Evolutionary conservation across 208 protist species (phyloP).

Genomic region (Angomonas ambiguus): DNA sequence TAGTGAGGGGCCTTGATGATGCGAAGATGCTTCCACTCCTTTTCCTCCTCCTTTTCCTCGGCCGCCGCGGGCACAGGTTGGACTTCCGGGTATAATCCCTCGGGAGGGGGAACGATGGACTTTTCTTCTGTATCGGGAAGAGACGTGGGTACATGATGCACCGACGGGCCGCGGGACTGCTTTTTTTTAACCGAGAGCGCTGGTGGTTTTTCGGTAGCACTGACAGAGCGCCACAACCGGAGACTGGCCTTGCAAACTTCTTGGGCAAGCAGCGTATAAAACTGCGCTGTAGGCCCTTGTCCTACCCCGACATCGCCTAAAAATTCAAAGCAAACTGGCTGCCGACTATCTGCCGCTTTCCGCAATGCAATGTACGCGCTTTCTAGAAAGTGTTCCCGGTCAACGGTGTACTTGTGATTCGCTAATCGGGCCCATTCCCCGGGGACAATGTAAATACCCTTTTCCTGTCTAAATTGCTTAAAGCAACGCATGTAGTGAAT

Average conservation of each 20-base stretch:
- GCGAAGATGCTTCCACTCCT: constrained; percentile 18
- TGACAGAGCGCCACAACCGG: constrained; percentile 39
- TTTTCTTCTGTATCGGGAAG: not conserved
- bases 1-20: not conserved
- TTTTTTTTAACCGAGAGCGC: not conserved
- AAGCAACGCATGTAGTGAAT: constrained; percentile 53
- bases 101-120: constrained; percentile 20
- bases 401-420: constrained; percentile 83
- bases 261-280: constrained; percentile 76
- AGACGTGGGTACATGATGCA: not conserved
- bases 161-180: constrained; percentile 16
- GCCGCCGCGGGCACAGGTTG: not conserved
- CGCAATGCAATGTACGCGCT: constrained; percentile 64
- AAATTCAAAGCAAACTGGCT: constrained; percentile 87
- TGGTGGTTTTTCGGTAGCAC: not conserved
- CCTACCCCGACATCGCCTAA: constrained; percentile 85
- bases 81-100: constrained; percentile 20
- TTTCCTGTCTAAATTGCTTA: constrained; percentile 40
- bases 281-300: constrained; percentile 87
- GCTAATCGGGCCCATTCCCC: constrained; percentile 64
- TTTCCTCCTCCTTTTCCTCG: constrained; percentile 6
- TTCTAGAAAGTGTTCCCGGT: constrained; percentile 46
- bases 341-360: constrained; percentile 58
- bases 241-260: constrained; percentile 39
- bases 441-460: constrained; percentile 30